Conservation (phyloP, 495 filamentous ascomycete genomes). For the Clavariopsis aquatica region DNA sequence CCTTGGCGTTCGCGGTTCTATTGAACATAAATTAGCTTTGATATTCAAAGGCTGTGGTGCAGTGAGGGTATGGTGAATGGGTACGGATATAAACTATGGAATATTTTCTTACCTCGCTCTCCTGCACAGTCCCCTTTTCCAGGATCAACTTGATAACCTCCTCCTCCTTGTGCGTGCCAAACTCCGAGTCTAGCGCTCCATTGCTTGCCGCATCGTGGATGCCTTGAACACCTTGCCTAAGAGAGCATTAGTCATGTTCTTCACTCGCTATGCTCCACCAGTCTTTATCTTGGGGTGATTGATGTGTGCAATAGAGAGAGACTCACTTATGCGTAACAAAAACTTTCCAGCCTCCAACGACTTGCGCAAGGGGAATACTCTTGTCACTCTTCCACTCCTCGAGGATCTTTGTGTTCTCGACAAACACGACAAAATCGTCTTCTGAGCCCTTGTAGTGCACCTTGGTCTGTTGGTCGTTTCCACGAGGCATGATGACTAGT, state of each 20-base stretch:
- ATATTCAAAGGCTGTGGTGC: neutral
- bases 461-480: slow-evolving; percentile 72
- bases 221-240: slow-evolving; percentile 89
- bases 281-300: slow-evolving; percentile 12
- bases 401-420: slow-evolving; percentile 70
- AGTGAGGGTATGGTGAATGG: neutral
- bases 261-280: slow-evolving; percentile 10
- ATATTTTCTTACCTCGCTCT: slow-evolving; percentile 38
- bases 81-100: neutral
- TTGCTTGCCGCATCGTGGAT: slow-evolving; percentile 75
- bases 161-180: slow-evolving; percentile 75
- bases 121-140: slow-evolving; percentile 58
- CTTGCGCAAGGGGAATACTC: slow-evolving; percentile 74
- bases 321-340: slow-evolving; percentile 89
- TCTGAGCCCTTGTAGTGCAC: slow-evolving; percentile 85
- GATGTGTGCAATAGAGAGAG: neutral
- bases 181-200: slow-evolving; percentile 74
- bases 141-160: slow-evolving; percentile 79
- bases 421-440: slow-evolving; percentile 90
- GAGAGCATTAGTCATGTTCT: slow-evolving; percentile 2
- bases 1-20: slow-evolving; percentile 48
- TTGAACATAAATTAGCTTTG: neutral
- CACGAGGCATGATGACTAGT: slow-evolving; percentile 67
- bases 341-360: slow-evolving; percentile 87
- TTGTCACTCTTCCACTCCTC: slow-evolving; percentile 83